A percentile compares a stretch with the other conserved stretches of the same genome.
These are phyloP conservation scores for Drosera spatulata DNA, from an alignment of 179 eudicot species.

Conservation along the genomic window DNA sequence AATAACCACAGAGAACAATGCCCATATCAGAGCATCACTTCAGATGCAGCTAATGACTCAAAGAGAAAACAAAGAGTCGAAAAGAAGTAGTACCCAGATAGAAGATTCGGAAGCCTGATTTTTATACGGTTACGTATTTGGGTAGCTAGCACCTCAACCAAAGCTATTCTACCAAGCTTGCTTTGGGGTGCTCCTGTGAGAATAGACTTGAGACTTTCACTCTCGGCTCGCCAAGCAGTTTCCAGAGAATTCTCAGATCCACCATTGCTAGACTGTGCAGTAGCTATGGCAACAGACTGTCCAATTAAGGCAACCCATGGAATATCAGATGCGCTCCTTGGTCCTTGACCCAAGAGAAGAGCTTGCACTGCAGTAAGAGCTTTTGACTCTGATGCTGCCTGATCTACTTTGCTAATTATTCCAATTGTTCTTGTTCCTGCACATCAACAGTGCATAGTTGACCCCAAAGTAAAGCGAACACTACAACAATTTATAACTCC, in stretches of 20 bases:
- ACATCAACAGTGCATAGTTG: constrained; percentile 2
- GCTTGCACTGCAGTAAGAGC: constrained; percentile 98
- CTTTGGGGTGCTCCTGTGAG: constrained; percentile 84
- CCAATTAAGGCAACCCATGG: constrained; percentile 99
- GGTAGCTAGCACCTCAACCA: constrained; percentile 85
- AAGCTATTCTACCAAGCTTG: constrained; percentile 93
- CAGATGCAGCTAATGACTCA: background rate
- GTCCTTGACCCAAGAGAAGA: constrained; percentile 86
- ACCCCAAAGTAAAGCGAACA: background rate
- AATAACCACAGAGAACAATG: too few relatives aligned
- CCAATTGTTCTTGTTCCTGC: constrained; percentile 96
- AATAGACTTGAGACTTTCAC: constrained; percentile 94
- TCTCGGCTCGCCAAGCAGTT: constrained; percentile 99
- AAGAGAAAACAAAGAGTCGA: background rate
- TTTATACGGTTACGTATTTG: constrained; percentile 94
- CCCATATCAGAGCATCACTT: too few relatives aligned
- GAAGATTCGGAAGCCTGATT: constrained; percentile 86
- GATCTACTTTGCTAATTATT: constrained; percentile 96
- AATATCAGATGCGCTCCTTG: constrained; percentile 83
- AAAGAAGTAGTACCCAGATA: constrained; percentile 53
- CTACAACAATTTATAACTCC: background rate
- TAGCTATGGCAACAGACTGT: constrained; percentile 92
- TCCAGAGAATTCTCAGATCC: constrained; percentile 88
- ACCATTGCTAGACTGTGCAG: constrained; percentile 80
- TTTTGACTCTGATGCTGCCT: constrained; percentile 89